Evolutionary conservation across 139 green algal genomes (phyloP), one percentile per base, ranked within the genome.

Genomic region (Chlamydomonas sp.): DNA sequence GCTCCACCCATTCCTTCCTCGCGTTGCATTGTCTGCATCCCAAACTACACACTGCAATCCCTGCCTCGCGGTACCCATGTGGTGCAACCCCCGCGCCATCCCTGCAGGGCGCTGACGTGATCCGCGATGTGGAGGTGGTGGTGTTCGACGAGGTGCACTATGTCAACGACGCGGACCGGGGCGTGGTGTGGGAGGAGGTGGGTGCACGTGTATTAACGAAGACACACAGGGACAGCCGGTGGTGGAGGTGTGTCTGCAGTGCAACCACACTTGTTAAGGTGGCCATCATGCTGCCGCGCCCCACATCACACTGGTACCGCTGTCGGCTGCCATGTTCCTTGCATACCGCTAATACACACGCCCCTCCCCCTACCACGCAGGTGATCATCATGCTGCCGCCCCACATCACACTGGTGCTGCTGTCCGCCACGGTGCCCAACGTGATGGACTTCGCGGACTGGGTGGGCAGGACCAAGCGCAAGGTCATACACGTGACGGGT

Each of bases 71-170:
- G 31, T 49, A 49, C 31, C 31, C 31, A 49, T 49, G 31, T 49
- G 31, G 31, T 49, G 31, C 63, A 75, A 64, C 16, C 69, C 18
- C 58, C 66, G 18, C 12, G 67, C 61, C 15, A 73, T 59, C 64
- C 59, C 49, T 73, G 63, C 90, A 94, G 78, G 97, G 97, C 17
- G 95, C 96, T 12, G 96, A 99, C 77, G 77, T 99, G 49, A 96
- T 99, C 72, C 91, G 97, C 2, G 98, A 99, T 84, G 95, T 99
- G 61, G 97, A 98, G 92, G 99, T 96, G 95, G 97, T 99, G 17
- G 94, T 99, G 20, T 99, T 99, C 88, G 97, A 99, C 77, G 97
- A 99, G 94, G 96, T 99, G 76, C 98, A 99, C 87, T 99, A 99
- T 87, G 96, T 99, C 9, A 99, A 99, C 75, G 98, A 99, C 69